A percentile compares a stretch with the other conserved stretches of the same genome.
phyloP scores from a whole-genome alignment of 768 basidiomycete genomes.

The Macrolepiota fuliginosa region DNA sequence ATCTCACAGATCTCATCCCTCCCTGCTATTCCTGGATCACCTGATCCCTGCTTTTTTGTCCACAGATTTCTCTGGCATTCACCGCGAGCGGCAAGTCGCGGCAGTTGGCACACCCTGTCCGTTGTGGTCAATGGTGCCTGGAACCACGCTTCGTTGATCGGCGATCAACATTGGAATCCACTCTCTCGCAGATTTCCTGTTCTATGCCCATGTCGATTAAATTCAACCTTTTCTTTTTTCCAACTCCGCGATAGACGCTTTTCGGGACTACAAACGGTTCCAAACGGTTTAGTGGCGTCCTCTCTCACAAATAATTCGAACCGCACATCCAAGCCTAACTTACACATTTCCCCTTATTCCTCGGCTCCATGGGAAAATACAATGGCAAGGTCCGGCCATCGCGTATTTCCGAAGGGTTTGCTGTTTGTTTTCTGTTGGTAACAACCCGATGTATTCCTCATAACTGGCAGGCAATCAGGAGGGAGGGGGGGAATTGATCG shows the following conservation, averaged over 20 bases:
- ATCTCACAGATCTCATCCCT: constrained; percentile 5
- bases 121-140: constrained; percentile 28
- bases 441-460: neutral
- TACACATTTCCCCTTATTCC: constrained; percentile 18
- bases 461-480: neutral
- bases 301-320: constrained; percentile 23
- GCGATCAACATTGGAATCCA: constrained; percentile 47
- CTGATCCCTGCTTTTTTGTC: neutral
- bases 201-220: constrained; percentile 8
- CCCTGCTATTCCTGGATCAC: constrained; percentile 14
- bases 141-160: constrained; percentile 51
- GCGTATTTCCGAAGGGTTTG: constrained; percentile 14
- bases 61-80: constrained; percentile 15
- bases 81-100: constrained; percentile 31
- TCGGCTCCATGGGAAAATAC: constrained; percentile 19
- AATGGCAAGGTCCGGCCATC: constrained; percentile 14
- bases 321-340: constrained; percentile 16
- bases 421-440: neutral
- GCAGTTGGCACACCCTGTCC: constrained; percentile 27
- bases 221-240: constrained; percentile 17
- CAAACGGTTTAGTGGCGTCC: constrained; percentile 37
- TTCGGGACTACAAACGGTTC: constrained; percentile 12
- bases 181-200: constrained; percentile 30
- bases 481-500: neutral
- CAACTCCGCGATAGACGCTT: constrained; percentile 26